Percentiles rank a stretch among this genome's conserved stretches.
Evolutionary conservation across 164 flowering plant species (phyloP).

Genomic region (Berberis vulgaris): DNA sequence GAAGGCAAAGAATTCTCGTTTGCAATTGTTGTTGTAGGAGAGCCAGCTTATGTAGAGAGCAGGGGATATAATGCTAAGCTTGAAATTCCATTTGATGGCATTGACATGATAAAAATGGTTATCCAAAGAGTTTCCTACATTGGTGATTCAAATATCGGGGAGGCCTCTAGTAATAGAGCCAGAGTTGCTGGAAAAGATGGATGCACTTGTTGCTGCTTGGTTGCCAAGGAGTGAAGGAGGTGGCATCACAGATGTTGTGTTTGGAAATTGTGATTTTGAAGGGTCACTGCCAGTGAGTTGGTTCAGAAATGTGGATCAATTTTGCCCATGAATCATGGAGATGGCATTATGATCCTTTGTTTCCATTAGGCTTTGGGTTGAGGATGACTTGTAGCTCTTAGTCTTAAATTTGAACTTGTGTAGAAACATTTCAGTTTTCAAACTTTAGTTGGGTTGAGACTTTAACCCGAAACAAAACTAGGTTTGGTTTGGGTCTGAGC

Average conservation of each 20-base stretch:
- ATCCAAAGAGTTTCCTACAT: slow-evolving; percentile 53
- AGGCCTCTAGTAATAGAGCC: slow-evolving; percentile 65
- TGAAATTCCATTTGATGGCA: slow-evolving; percentile 44
- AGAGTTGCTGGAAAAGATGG: slow-evolving; percentile 46
- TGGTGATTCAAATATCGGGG: slow-evolving; percentile 66
- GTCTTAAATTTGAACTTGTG: too few relatives aligned
- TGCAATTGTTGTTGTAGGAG: slow-evolving; percentile 85
- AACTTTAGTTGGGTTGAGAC: too few relatives aligned
- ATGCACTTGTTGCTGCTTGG: slow-evolving; percentile 78
- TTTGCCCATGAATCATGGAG: slow-evolving; percentile 48
- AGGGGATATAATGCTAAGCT: slow-evolving; percentile 59
- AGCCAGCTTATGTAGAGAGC: slow-evolving; percentile 64
- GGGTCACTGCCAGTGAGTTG: slow-evolving; percentile 69
- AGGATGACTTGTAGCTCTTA: background rate
- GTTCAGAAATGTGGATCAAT: slow-evolving; percentile 54
- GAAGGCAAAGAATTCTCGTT: slow-evolving; percentile 34
- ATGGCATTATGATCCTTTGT: slow-evolving; percentile 49
- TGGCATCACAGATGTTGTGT: slow-evolving; percentile 57
- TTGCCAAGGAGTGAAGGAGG: slow-evolving; percentile 78
- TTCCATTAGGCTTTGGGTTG: slow-evolving; percentile 73
- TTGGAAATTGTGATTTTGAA: slow-evolving; percentile 62
- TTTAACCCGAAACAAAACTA: too few relatives aligned
- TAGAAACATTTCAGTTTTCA: too few relatives aligned
- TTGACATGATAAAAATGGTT: slow-evolving; percentile 35
- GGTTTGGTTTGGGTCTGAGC: too few relatives aligned